These are phyloP conservation scores for Sphagnum contortum DNA, from an alignment of 225 moss, liverwort and hornwort genomes.

Conservation along the genomic window DNA sequence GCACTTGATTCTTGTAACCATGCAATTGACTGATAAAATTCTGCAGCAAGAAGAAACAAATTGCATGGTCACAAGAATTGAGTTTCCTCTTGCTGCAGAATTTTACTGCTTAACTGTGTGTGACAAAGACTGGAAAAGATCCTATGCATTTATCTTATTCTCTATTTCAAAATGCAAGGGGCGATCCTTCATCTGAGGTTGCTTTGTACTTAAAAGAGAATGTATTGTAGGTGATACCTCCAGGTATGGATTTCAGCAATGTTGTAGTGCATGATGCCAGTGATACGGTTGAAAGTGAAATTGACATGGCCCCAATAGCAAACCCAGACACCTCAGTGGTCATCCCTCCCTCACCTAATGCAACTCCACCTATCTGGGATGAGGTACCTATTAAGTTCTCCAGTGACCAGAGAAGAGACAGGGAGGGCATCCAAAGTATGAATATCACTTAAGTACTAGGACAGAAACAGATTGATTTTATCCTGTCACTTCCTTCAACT, in stretches of 20 bases:
- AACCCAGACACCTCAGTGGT: constrained; percentile 22
- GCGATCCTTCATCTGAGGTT: no score
- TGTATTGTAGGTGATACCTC: constrained; percentile 37
- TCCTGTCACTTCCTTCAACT: no score
- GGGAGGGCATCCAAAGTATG: no score
- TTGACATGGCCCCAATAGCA: constrained; percentile 15
- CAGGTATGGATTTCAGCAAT: constrained; percentile 67
- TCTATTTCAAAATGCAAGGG: no score
- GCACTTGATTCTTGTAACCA: neutral
- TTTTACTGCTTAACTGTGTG: neutral
- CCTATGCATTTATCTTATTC: no score
- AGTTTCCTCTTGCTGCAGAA: neutral
- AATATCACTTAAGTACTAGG: no score
- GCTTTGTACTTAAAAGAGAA: no score
- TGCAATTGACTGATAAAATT: neutral
- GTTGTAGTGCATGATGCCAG: constrained; percentile 50
- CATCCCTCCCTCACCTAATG: constrained; percentile 24
- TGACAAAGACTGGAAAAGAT: no score
- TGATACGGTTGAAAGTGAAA: constrained; percentile 28
- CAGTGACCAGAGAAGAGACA: neutral
- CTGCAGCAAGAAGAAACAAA: neutral
- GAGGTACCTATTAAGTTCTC: constrained; percentile 19
- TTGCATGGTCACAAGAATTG: neutral
- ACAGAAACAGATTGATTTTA: no score
- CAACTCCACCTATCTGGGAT: constrained; percentile 40